Evolutionary conservation across 2,329 filamentous ascomycete genomes (phyloP), one percentile per base, ranked within the genome.

Genomic region (Bipolaris cookei): DNA sequence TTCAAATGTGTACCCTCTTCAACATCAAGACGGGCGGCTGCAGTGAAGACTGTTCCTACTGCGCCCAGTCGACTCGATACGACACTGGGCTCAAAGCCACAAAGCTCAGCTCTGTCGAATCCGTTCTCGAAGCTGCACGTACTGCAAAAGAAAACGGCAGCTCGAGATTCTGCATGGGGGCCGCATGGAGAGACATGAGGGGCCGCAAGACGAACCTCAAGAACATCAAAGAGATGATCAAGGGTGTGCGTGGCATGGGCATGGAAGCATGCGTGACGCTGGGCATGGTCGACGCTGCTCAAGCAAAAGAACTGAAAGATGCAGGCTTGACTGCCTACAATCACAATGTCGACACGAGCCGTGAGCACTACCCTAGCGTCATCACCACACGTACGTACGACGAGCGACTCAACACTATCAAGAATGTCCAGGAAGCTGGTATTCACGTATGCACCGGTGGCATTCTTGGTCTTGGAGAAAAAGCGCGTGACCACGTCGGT

Each of bases 11-110:
- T 81, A 97, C 92, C 0, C 83, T 97, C 56, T 96, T 96, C 90
- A 96, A 96, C 82, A 97, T 97, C 82, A 97, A 97, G 76, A 96
- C 91, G 7, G 92, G 92, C 52, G 92, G 92, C 45, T 97, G 92
- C 79, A 92, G 87, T 67, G 92, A 96, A 77, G 92, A 97, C 78
- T 97, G 92, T 80, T 91, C 89, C 21, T 97, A 97, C 85, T 96
- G 92, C 76, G 90, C 92, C 2, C 92, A 96, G 77, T 93, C 92
- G 4, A 92, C 90, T 5, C 88, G 90, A 23, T 89, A 96, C 83
- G 78, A 82, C 65, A 88, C 92, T 3, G 91, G 91, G 6, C 83
- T 96, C 30, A 86, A 91, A 72, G 90, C 92, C 10, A 90, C 89
- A 61, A 90, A 91, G 67, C 86, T 96, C 71, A 89, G 89, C 61